Evolutionary conservation across 805 yeast genomes (phyloP).

Genomic region (Metschnikowia corniflorae): DNA sequence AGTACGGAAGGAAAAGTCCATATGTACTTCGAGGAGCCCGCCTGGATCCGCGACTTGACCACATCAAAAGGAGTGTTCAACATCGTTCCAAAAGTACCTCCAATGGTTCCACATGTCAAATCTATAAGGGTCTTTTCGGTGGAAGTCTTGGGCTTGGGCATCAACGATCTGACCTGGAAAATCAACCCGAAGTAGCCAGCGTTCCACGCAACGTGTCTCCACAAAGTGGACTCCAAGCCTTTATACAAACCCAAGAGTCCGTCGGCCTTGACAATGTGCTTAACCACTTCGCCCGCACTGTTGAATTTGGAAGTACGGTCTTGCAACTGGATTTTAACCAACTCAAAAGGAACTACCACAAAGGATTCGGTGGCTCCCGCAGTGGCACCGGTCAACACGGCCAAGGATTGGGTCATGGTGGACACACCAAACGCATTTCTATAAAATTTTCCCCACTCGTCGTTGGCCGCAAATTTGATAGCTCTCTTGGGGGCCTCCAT

Average conservation of each 20-base stretch:
- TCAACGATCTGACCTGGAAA: conserved; percentile 72
- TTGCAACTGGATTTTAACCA: conserved; percentile 91
- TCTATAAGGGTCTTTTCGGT: conserved; percentile 81
- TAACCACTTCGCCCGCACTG: conserved; percentile 80
- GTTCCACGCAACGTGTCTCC: conserved; percentile 97
- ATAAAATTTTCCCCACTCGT: conserved; percentile 90
- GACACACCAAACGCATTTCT: conserved; percentile 63
- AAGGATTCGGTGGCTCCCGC: conserved; percentile 98
- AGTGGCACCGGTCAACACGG: conserved; percentile 92
- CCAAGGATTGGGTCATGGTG: conserved; percentile 73
- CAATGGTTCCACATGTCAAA: conserved; percentile 87
- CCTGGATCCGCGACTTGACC: conserved; percentile 95
- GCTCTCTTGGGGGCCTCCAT: conserved; percentile 99
- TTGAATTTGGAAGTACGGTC: conserved; percentile 78
- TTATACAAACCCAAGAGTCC: conserved; percentile 85
- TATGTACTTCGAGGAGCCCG: conserved; percentile 80
- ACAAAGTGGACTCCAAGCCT: conserved; percentile 93
- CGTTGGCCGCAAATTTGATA: conserved; percentile 96
- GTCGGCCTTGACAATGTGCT: conserved; percentile 64
- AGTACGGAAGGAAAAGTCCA: conserved; percentile 85
- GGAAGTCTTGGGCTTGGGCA: conserved; percentile 73
- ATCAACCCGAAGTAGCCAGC: conserved; percentile 97
- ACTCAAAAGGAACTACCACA: conserved; percentile 96
- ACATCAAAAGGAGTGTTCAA: conserved; percentile 97
- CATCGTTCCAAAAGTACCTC: conserved; percentile 96